Evolutionary conservation across 2,329 filamentous ascomycete species (phyloP), one percentile per base, ranked within the genome.

Genomic region (Cladophialophora chaetospira): DNA sequence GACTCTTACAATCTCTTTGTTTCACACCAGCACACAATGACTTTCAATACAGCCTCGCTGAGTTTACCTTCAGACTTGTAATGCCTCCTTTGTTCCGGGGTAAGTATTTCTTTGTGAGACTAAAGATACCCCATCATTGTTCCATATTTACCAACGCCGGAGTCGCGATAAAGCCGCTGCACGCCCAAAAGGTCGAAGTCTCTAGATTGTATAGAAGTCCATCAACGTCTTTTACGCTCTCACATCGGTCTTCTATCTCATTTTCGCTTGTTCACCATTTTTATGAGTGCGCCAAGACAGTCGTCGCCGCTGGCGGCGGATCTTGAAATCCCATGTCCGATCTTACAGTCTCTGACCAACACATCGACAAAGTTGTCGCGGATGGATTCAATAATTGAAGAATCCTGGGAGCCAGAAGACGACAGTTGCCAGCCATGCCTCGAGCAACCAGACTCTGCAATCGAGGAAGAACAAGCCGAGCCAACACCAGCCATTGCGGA

Each of bases 371-470:
- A 38, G 15, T 23, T 57, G 15, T 46, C 40, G 42, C 48, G 48
- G 23, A 48, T 53, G 54, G 19, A 29, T 5, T 26, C 28, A 10
- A 53, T 57, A 15, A 47, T 42, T 31, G 54, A 57, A 45, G 54
- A 57, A 43, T 28, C 33, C 8, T 9, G 23, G 10, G 53, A 56
- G 17, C 43, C 48, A 6, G 33, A 53, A 11, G 48, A 52, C 19
- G 54, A 53, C 11, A 15, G 21, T 23, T 50, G 47, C 3, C 47
- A 28, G 23, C 47, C 23, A 21, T 50, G 47, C 33, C 40, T 19
- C 15, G n/a, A 50, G 33, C 10, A 31, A 2, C 36, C 8, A 5
- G 11, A 9, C 13, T 6, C 21, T 5, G 33, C 36, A 2, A 40
- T 25, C 19, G 25, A 2, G 42, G 26, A 33, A 28, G 15, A 31